These are phyloP conservation scores for Pythium biforme DNA, from an alignment of 352 stramenopile species.

Conservation along the genomic window DNA sequence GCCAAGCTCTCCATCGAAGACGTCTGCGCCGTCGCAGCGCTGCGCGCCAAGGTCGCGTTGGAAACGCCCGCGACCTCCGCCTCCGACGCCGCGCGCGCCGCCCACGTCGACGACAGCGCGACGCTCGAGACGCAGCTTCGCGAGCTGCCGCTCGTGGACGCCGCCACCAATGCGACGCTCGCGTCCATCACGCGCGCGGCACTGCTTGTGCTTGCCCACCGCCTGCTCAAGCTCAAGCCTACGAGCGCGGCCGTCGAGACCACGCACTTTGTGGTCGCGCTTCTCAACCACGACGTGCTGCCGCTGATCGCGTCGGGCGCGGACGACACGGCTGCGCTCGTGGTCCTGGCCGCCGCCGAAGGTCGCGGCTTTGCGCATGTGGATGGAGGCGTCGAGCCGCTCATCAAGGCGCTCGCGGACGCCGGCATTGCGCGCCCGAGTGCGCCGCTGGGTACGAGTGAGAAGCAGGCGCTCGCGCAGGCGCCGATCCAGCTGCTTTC, in stretches of 20 bases:
- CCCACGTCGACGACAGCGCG: conserved; percentile 7
- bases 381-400: conserved; percentile 6
- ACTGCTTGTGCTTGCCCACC: conserved; percentile 44
- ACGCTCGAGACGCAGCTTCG: conserved; percentile 13
- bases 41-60: conserved; percentile 41
- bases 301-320: conserved; percentile 31
- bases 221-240: conserved; percentile 40
- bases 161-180: not conserved
- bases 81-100: conserved; percentile 5
- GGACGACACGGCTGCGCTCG: conserved; percentile 27
- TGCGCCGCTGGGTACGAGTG: conserved; percentile 32
- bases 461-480: conserved; percentile 41
- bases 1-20: conserved; percentile 59
- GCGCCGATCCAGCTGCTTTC: conserved; percentile 49
- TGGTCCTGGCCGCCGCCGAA: conserved; percentile 32
- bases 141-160: conserved; percentile 5
- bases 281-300: conserved; percentile 65
- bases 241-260: conserved; percentile 33
- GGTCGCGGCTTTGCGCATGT: conserved; percentile 30
- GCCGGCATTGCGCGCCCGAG: conserved; percentile 37
- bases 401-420: conserved; percentile 29
- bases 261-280: conserved; percentile 41
- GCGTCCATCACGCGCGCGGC: conserved; percentile 31
- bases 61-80: conserved; percentile 26
- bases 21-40: conserved; percentile 55